Conservation (phyloP, 2,329 filamentous ascomycete genomes). For the Epichloe amarillans region DNA sequence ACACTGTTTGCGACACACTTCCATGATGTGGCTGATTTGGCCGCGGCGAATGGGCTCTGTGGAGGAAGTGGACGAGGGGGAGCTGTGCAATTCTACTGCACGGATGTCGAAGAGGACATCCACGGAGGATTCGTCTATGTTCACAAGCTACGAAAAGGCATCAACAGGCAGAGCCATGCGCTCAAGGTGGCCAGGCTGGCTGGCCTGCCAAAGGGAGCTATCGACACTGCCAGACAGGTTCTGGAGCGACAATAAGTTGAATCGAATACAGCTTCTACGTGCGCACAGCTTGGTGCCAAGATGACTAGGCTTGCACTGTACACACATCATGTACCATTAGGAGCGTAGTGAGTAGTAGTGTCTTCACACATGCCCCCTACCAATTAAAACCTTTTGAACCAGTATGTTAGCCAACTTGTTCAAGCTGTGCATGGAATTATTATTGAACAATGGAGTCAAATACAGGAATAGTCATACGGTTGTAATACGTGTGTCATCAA, state of each 20-base stretch:
- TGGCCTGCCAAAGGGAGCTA: slow-evolving; percentile 60
- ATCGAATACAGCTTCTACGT: slow-evolving; percentile 1
- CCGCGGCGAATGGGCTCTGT: slow-evolving; percentile 34
- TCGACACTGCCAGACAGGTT: slow-evolving; percentile 51
- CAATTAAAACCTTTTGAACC: background rate
- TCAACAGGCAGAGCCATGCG: slow-evolving; percentile 81
- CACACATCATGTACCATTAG: background rate
- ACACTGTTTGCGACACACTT: slow-evolving; percentile 94
- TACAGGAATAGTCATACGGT: slow-evolving; percentile 39
- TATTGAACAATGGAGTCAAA: slow-evolving; percentile 8
- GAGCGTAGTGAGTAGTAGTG: background rate
- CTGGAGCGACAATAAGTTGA: slow-evolving; percentile 21
- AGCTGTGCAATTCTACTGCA: slow-evolving; percentile 65
- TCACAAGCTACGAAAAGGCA: slow-evolving; percentile 65
- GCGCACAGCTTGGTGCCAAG: background rate
- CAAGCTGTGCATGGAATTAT: background rate
- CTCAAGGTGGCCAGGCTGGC: slow-evolving; percentile 87
- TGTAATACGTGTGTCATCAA: slow-evolving; percentile 46
- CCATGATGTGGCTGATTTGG: slow-evolving; percentile 70
- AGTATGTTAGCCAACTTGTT: slow-evolving; percentile 27
- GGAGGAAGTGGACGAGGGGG: slow-evolving; percentile 19
- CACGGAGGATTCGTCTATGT: slow-evolving; percentile 69
- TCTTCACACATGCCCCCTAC: background rate
- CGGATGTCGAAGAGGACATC: slow-evolving; percentile 67
- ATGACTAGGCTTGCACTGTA: background rate